These are phyloP conservation scores for Selaginella tamariscina DNA, from an alignment of 75 land plant species.

Conservation along the genomic window DNA sequence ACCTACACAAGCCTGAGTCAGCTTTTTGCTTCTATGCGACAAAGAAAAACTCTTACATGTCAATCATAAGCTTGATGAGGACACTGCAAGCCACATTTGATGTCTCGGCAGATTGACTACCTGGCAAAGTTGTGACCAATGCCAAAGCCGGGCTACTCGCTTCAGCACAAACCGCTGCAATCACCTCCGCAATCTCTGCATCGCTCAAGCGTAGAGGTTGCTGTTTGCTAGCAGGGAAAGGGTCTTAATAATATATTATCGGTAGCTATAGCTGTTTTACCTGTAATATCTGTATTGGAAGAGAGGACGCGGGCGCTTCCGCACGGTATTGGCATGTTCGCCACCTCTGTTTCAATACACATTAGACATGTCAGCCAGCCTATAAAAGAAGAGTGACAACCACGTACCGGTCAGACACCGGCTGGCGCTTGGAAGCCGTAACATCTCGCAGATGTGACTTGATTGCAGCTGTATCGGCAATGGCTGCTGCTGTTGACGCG, in stretches of 20 bases:
- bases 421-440: slow-evolving; percentile 68
- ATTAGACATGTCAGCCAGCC: background rate
- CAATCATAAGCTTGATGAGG: slow-evolving; percentile 91
- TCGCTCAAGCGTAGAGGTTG: slow-evolving; percentile 83
- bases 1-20: slow-evolving; percentile 45
- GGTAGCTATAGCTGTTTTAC: slow-evolving; percentile 22
- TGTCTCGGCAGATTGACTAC: slow-evolving; percentile 38
- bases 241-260: background rate
- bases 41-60: slow-evolving; percentile 58
- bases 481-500: slow-evolving; percentile 58
- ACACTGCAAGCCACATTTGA: slow-evolving; percentile 96
- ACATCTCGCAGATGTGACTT: slow-evolving; percentile 72
- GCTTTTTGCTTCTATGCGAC: background rate
- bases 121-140: slow-evolving; percentile 36
- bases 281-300: slow-evolving; percentile 96
- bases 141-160: slow-evolving; percentile 31
- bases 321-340: slow-evolving; percentile 51
- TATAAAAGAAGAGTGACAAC: background rate
- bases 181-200: slow-evolving; percentile 81
- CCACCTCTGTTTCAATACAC: slow-evolving; percentile 48
- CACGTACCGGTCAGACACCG: background rate
- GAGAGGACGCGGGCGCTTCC: slow-evolving; percentile 67
- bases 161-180: slow-evolving; percentile 84
- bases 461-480: slow-evolving; percentile 47
- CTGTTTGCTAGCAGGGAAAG: slow-evolving; percentile 63